These are phyloP conservation scores for Cadophora sp. DNA, from an alignment of 2,329 filamentous ascomycete genomes.

Conservation along the genomic window DNA sequence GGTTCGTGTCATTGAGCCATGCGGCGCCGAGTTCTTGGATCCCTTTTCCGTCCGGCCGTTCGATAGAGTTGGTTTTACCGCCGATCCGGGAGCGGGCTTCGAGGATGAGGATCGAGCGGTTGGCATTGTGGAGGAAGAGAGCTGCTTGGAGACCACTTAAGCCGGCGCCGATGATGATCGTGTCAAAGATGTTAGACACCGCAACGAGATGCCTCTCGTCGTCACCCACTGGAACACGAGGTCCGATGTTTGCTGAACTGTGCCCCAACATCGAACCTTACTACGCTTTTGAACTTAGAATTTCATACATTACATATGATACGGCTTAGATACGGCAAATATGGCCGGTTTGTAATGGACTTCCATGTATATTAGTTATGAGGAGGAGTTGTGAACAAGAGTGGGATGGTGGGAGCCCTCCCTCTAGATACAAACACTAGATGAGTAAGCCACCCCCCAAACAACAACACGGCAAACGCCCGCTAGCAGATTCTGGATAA, in stretches of 20 bases:
- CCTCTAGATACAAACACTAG: not conserved
- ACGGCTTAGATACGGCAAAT: no score
- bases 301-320: no score
- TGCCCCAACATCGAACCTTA: no score
- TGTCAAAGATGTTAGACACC: not conserved
- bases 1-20: constrained; percentile 58
- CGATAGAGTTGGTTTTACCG: not conserved
- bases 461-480: no score
- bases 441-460: not conserved
- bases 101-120: not conserved
- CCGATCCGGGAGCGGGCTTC: not conserved
- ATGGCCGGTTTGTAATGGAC: no score
- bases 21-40: constrained; percentile 53
- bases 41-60: not conserved
- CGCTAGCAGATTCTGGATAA: no score
- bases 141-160: constrained; percentile 7
- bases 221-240: no score
- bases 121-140: not conserved
- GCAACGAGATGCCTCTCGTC: not conserved
- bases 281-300: no score
- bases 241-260: no score
- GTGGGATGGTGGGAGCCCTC: not conserved
- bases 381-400: not conserved
- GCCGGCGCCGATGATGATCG: not conserved
- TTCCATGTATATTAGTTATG: no score